A percentile compares a stretch with the other conserved stretches of the same genome.
phyloP scores from a whole-genome alignment of 1,139 yeast species.

The Tardiomyces digboiensis region DNA sequence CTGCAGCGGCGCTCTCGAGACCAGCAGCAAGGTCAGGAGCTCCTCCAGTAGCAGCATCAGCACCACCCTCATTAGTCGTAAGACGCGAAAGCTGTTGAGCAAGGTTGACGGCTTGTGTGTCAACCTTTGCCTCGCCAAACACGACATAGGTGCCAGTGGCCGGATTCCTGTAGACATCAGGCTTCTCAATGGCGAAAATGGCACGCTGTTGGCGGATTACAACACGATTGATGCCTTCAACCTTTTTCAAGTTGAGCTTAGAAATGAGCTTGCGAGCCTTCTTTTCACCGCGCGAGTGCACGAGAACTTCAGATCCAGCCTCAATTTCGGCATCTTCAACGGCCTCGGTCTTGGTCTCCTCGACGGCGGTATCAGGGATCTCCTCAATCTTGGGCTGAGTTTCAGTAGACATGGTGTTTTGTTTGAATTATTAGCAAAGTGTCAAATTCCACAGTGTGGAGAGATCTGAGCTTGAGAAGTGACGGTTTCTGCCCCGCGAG shows the following conservation, averaged over 20 bases:
- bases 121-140: constrained; percentile 97
- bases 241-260: constrained; percentile 85
- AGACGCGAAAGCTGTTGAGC: constrained; percentile 26
- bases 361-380: constrained; percentile 19
- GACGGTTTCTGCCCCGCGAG: too few species aligned
- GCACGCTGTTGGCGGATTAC: constrained; percentile 94
- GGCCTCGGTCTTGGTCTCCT: constrained; percentile 31
- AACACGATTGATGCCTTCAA: constrained; percentile 91
- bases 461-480: too few species aligned
- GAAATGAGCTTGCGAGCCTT: constrained; percentile 89
- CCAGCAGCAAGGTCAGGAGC: constrained; percentile 88
- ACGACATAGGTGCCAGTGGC: constrained; percentile 93
- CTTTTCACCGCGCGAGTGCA: constrained; percentile 87
- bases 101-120: constrained; percentile 33
- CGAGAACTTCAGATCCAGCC: constrained; percentile 79
- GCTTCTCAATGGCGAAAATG: constrained; percentile 87
- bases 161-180: constrained; percentile 88
- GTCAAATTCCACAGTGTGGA: too few species aligned
- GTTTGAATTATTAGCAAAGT: too few species aligned
- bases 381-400: constrained; percentile 24
- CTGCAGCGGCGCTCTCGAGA: constrained; percentile 68
- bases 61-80: constrained; percentile 23
- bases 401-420: constrained; percentile 9
- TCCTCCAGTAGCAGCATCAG: constrained; percentile 39
- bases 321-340: constrained; percentile 42